Evolutionary conservation across 306 rosid species (phyloP).

Genomic region (Fragaria ananassa): DNA sequence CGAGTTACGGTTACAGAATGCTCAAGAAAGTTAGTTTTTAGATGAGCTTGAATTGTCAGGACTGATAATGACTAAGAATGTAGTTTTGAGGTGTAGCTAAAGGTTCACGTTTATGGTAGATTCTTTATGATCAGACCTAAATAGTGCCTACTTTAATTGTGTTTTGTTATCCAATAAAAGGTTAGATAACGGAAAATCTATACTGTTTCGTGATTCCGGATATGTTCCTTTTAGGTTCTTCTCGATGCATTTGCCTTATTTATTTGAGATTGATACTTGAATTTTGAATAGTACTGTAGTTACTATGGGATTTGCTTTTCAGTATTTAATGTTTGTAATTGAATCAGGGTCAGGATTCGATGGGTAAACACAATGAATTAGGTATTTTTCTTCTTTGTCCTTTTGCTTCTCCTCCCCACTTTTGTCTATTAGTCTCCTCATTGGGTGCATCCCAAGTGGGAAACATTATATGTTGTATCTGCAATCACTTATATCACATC

Average conservation of each 20-base stretch:
- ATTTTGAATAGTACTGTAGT: conserved; percentile 1
- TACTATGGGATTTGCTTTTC: conserved; percentile 7
- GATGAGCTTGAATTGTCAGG: background rate
- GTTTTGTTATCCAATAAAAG: background rate
- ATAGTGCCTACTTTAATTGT: background rate
- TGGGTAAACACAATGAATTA: conserved; percentile 25
- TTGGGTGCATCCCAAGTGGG: background rate
- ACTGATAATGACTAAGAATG: background rate
- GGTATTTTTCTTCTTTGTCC: conserved; percentile 43
- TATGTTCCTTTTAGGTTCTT: background rate
- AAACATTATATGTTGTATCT: background rate
- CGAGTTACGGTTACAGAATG: background rate
- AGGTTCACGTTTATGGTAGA: background rate
- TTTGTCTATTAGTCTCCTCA: background rate
- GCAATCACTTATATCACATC: background rate
- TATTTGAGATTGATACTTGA: background rate
- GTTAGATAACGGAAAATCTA: background rate
- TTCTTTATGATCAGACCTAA: background rate
- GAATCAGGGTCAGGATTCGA: conserved; percentile 54
- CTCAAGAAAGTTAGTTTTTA: background rate
- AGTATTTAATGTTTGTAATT: conserved; percentile 22
- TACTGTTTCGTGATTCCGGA: background rate
- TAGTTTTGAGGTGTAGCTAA: background rate
- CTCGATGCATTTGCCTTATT: conserved; percentile 7
- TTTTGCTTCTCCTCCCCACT: background rate